Evolutionary conservation across 148 eudicot species (phyloP), one percentile per base, ranked within the genome.

Genomic region (Amaranthus hypochondriacus): DNA sequence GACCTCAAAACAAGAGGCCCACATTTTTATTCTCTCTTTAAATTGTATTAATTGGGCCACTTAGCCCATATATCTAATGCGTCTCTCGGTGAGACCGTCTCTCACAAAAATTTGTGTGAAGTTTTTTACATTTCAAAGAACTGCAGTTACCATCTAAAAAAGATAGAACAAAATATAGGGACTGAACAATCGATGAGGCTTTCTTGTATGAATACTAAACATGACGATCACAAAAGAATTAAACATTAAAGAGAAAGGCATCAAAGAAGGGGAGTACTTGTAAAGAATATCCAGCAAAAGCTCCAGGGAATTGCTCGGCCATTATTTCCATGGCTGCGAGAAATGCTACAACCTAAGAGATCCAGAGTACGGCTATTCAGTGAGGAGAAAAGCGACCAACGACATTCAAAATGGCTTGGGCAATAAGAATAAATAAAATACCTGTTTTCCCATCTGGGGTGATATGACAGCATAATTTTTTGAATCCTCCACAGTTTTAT

Each of bases 361-460:
- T 50, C 56, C 47, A 74, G 64, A 49, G 61, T 68, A 61, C 21
- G 49, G 57, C 61, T 28, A 62, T 72, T 62, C 42, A 73, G 73
- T 43, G 28, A 73, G 65, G 50, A 42, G 69, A 56, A 42, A 59
- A 42, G 10, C 10, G 57, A 68, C 46, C 42, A 8, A 56, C 13
- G 13, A 57, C 42, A 43, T 7, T 12, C 48, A 62, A 69, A 56
- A 52, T 42, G 78, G 15, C 66, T 53, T 63, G 48, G 39, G 53
- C 52, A 48, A 15, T 47, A 73, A 14, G 52, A 56, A 63, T 7
- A 11, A 66, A 73, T 61, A 6, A 67, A 74, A 55, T 58, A 93
- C 98, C 95, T 93, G 97, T 83, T 93, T 93, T 79, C 98, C 98
- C 98, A 93, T 93, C 84, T 93, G 98, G 44, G 98, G 97, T 54